phyloP scores from a whole-genome alignment of 2,329 filamentous ascomycete species.

The Alternaria novae-zelandiae region DNA sequence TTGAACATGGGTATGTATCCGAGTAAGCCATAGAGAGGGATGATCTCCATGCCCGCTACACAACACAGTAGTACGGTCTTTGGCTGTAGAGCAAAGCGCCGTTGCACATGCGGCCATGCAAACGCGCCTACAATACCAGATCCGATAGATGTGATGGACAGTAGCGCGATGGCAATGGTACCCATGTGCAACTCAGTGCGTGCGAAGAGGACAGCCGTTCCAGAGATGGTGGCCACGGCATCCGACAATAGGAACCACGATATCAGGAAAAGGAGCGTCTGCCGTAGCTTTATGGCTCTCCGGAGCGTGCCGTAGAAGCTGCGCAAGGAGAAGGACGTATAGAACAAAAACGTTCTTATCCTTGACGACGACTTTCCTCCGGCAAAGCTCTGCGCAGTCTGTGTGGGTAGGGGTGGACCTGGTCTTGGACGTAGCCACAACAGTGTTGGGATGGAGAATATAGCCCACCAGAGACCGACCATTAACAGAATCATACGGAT shows the following conservation, averaged over 20 bases:
- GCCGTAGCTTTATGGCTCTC: conserved; percentile 70
- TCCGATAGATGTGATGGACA: conserved; percentile 87
- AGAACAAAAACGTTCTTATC: conserved; percentile 59
- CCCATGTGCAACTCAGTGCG: conserved; percentile 90
- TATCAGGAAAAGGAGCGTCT: conserved; percentile 76
- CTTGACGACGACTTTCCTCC: conserved; percentile 10
- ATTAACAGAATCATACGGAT: conserved; percentile 81
- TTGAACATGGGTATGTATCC: conserved; percentile 81
- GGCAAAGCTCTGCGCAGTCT: conserved; percentile 16
- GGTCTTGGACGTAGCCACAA: conserved; percentile 84
- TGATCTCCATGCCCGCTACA: conserved; percentile 84
- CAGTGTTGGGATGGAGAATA: conserved; percentile 83
- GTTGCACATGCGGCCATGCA: conserved; percentile 80
- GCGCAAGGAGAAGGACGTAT: conserved; percentile 81
- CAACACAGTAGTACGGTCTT: conserved; percentile 86
- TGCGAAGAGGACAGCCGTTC: conserved; percentile 91
- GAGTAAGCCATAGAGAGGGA: conserved; percentile 85
- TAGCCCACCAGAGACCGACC: conserved; percentile 86
- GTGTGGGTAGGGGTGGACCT: conserved; percentile 72
- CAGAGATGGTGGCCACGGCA: conserved; percentile 88
- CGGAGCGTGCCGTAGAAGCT: conserved; percentile 80
- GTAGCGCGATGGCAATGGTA: conserved; percentile 81
- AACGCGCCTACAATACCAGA: conserved; percentile 87
- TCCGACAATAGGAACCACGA: conserved; percentile 95
- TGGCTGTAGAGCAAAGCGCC: conserved; percentile 68